Evolutionary conservation across 2,329 filamentous ascomycete genomes (phyloP), one percentile per base, ranked within the genome.

Genomic region (Hortaea werneckii): DNA sequence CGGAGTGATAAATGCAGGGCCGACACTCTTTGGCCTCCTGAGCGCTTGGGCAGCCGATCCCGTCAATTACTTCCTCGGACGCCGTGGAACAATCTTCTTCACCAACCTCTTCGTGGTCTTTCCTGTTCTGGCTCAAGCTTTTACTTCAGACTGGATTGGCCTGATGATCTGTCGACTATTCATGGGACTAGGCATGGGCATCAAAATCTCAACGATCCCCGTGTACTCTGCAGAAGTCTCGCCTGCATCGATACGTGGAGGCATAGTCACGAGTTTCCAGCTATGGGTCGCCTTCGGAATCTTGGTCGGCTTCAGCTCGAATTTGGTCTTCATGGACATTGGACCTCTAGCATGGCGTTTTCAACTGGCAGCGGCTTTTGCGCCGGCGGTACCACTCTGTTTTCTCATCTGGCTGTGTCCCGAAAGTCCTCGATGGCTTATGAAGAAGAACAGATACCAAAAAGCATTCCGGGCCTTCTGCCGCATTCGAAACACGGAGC

Each of bases 231-330:
- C 67, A 1, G 66, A 67, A 48, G 63, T 57, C 4, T 57, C 64
- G 1, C 67, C 67, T 0, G 28, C 46, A 4, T 30, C 8, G 11
- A 67, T 69, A 39, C 60, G 67, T 26, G 67, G 67, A 6, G 69
- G 66, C 9, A 54, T 73, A 0, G 69, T 70, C 26, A 90, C 90
- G 85, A 81, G 80, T 51, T 90, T 85, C 85, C 82, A 89, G 65
- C 71, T 83, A 63, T 83, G 79, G 77, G 55, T 58, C 41, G 59
- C 59, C 5, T 46, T 50, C 40, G 58, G 59, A 40, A 83, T 85
- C 54, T 80, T 84, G 61, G 66, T 84, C 20, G 83, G 82, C 7
- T 79, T 76, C 44, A 75, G 71, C 47, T 79, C 80, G 50, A 85
- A 84, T 55, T 68, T 85, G 29, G 77, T 73, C 4, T 77, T 84